Conservation (phyloP, 768 basidiomycete genomes). For the Piloderma croceum region DNA sequence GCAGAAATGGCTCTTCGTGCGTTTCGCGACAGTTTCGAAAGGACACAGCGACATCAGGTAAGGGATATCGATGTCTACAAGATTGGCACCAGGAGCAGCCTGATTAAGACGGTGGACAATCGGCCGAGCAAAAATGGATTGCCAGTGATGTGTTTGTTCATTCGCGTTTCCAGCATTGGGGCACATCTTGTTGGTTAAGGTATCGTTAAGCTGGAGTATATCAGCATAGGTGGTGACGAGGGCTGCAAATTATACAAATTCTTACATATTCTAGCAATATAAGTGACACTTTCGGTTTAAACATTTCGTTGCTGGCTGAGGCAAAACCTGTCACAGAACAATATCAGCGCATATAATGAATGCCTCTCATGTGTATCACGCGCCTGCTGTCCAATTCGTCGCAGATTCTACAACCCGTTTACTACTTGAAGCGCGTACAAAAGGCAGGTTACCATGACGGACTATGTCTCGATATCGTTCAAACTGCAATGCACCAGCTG, state of each 20-base stretch:
- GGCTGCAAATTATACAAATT: slow-evolving; percentile 5
- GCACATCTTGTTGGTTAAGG: slow-evolving; percentile 63
- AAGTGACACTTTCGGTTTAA: slow-evolving; percentile 47
- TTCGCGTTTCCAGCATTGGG: slow-evolving; percentile 46
- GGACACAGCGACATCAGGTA: slow-evolving; percentile 70
- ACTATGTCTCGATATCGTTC: slow-evolving; percentile 38
- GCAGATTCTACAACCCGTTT: slow-evolving; percentile 63
- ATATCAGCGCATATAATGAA: no score
- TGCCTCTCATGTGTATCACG: no score
- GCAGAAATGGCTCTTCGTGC: slow-evolving; percentile 61
- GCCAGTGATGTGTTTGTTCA: slow-evolving; percentile 47
- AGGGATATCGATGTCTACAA: slow-evolving; percentile 49
- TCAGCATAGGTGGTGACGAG: slow-evolving; percentile 9
- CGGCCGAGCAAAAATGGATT: slow-evolving; percentile 44
- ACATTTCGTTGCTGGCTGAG: slow-evolving; percentile 39
- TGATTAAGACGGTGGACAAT: slow-evolving; percentile 56
- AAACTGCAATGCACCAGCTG: slow-evolving; percentile 38
- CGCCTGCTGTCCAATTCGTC: slow-evolving; percentile 64
- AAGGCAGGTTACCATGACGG: slow-evolving; percentile 33
- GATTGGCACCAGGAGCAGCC: slow-evolving; percentile 55
- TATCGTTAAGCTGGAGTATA: slow-evolving; percentile 48
- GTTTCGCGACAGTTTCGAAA: slow-evolving; percentile 65
- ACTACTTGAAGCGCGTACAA: slow-evolving; percentile 45
- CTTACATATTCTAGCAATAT: slow-evolving; percentile 53
- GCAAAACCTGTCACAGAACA: slow-evolving; percentile 73